Conservation (phyloP, 176 grass and related monocot species). For the Guadua angustifolia region DNA sequence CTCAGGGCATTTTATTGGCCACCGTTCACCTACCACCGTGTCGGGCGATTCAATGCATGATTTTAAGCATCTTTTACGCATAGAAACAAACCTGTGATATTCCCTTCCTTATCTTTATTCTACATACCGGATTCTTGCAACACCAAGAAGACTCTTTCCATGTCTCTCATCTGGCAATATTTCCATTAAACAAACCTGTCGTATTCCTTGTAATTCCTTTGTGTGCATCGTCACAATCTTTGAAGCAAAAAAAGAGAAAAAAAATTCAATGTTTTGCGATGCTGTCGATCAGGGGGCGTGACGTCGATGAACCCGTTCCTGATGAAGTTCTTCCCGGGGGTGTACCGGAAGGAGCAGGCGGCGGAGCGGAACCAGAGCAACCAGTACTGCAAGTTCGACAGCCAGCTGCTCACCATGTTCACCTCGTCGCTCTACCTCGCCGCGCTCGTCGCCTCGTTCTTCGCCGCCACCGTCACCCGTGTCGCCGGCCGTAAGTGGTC, state of each 20-base stretch:
- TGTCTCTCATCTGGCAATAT: constrained; percentile 33
- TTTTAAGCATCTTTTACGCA: background rate
- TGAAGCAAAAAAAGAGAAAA: background rate
- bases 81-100: constrained; percentile 17
- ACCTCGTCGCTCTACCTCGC: constrained; percentile 95
- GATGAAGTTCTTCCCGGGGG: constrained; percentile 77
- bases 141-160: constrained; percentile 41
- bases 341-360: constrained; percentile 66
- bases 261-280: background rate
- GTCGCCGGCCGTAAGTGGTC: constrained; percentile 87
- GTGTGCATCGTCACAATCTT: background rate
- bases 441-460: constrained; percentile 82
- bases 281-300: constrained; percentile 68
- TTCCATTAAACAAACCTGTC: background rate
- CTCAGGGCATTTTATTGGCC: constrained; percentile 16
- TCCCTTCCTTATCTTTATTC: constrained; percentile 34
- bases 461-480: constrained; percentile 67
- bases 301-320: constrained; percentile 88
- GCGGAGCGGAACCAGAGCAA: constrained; percentile 62
- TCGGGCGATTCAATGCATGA: background rate
- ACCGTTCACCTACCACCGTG: constrained; percentile 6
- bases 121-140: background rate
- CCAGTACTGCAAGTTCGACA: constrained; percentile 99
- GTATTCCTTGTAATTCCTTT: background rate
- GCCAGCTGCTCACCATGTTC: constrained; percentile 91